Base-by-base conservation (phyloP, 768 basidiomycete genomes). In the Lactarius sp. region DNA sequence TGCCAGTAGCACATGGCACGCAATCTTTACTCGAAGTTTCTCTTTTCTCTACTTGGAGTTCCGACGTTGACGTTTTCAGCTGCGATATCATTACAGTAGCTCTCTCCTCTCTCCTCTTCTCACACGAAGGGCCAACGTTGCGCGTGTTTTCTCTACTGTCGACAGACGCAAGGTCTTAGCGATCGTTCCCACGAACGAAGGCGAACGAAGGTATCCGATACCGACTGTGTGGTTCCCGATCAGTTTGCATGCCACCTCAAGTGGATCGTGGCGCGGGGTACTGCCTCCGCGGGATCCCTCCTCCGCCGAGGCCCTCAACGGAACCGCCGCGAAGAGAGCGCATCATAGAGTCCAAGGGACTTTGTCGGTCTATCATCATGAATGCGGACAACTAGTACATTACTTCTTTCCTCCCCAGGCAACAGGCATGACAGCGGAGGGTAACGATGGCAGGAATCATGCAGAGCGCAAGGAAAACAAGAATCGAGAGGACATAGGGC, bases 141-240 rank as follows among this genome's bases (percentile, higher is more conserved):
- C 47, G 51, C 55, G 22, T 37, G 54, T 60, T 50, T 52, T 44
- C 47, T 60, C 53, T 27, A 47, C 27, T 14, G n/a, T 59, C 37
- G 52, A 59, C 58, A 37, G 56, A 50, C 52, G 16, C 44, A 49
- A 58, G 52, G 36, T 4, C 47, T 41, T 33, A 58, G 47, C 64
- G 64, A 65, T 65, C 64, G 64, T 56, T 65, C 64, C 52, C 64
- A 65, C 64, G 64, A 31, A 31, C 27, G 49, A 27, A 27, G 27
- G 27, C 27, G 27, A 27, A 27, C 36, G 54, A 60, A 20, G 31
- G n/a, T n/a, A n/a, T n/a, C n/a, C n/a, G 49, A 47, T 49, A 59
- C 64, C 64, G 54, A 34, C 14, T 55, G 41, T 56, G n/a, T 16
- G 64, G 59, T 60, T 60, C 33, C 59, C 64, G 64, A 65, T 65